Evolutionary conservation across 1,139 yeast species (phyloP).

Genomic region (Kurtzmaniella natalensis): DNA sequence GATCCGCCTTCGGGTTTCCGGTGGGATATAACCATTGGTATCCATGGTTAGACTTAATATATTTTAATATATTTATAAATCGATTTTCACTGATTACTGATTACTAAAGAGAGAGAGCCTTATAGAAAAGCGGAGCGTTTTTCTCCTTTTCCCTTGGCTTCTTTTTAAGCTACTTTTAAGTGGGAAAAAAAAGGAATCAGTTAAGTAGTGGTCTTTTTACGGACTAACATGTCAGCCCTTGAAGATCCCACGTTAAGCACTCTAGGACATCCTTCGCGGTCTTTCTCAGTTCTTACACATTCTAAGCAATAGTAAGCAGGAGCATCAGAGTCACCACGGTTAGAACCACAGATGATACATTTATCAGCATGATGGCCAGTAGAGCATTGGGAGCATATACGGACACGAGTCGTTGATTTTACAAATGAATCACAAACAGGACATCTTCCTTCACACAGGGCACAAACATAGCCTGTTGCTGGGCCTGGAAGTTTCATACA

Average conservation of each 20-base stretch:
- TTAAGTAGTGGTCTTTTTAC: conserved; percentile 32
- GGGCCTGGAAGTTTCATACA: conserved; percentile 88
- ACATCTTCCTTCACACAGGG: conserved; percentile 87
- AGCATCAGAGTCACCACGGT: conserved; percentile 44
- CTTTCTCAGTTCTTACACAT: conserved; percentile 75
- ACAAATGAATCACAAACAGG: conserved; percentile 89
- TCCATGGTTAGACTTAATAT: too few species aligned
- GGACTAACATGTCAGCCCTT: conserved; percentile 64
- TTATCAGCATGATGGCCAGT: conserved; percentile 60
- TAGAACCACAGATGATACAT: conserved; percentile 72
- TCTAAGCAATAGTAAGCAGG: conserved; percentile 85
- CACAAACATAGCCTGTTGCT: conserved; percentile 65
- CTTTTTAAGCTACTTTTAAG: too few species aligned
- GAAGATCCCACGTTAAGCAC: conserved; percentile 76
- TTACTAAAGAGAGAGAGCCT: too few species aligned
- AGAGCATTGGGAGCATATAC: conserved; percentile 83
- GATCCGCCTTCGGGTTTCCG: neutral
- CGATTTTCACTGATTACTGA: too few species aligned
- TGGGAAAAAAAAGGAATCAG: too few species aligned
- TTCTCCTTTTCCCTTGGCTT: too few species aligned
- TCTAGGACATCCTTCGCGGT: conserved; percentile 91
- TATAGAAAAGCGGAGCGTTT: too few species aligned
- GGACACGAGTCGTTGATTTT: conserved; percentile 65
- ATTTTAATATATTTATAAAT: too few species aligned
- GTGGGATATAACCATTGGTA: too few species aligned